Evolutionary conservation across 1,284 basidiomycete species (phyloP).

Genomic region (Anthracocystis setariae): DNA sequence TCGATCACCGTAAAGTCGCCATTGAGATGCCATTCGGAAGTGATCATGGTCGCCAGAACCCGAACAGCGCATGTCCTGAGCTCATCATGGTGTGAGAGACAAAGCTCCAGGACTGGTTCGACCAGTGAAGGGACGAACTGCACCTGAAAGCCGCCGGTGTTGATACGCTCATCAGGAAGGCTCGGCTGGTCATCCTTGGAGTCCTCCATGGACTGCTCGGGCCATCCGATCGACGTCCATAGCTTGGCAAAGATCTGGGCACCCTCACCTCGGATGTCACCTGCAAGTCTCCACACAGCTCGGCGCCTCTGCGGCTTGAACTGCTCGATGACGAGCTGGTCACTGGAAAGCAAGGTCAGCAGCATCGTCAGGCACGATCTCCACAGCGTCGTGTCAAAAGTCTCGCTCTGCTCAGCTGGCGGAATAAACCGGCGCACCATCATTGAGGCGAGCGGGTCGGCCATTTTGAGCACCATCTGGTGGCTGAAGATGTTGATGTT

Average conservation of each 20-base stretch:
- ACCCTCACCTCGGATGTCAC: conserved; percentile 92
- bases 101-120: conserved; percentile 88
- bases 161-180: conserved; percentile 48
- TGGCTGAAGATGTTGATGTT: conserved; percentile 91
- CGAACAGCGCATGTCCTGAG: conserved; percentile 85
- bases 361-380: conserved; percentile 82
- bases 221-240: conserved; percentile 80
- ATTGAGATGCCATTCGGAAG: conserved; percentile 75
- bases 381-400: conserved; percentile 85
- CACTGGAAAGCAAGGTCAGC: conserved; percentile 84
- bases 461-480: conserved; percentile 86
- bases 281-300: conserved; percentile 93
- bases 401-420: conserved; percentile 72
- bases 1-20: conserved; percentile 73
- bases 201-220: conserved; percentile 25
- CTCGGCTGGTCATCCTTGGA: conserved; percentile 17
- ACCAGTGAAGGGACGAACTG: conserved; percentile 77
- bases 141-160: conserved; percentile 65
- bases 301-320: conserved; percentile 91
- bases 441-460: conserved; percentile 81
- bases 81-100: conserved; percentile 92
- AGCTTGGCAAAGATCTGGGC: conserved; percentile 82
- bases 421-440: conserved; percentile 86
- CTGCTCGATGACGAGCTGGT: conserved; percentile 91
- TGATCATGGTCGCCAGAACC: conserved; percentile 94